Evolutionary conservation across 495 filamentous ascomycete species (phyloP), one percentile per base, ranked within the genome.

Genomic region (Tuber indicum): DNA sequence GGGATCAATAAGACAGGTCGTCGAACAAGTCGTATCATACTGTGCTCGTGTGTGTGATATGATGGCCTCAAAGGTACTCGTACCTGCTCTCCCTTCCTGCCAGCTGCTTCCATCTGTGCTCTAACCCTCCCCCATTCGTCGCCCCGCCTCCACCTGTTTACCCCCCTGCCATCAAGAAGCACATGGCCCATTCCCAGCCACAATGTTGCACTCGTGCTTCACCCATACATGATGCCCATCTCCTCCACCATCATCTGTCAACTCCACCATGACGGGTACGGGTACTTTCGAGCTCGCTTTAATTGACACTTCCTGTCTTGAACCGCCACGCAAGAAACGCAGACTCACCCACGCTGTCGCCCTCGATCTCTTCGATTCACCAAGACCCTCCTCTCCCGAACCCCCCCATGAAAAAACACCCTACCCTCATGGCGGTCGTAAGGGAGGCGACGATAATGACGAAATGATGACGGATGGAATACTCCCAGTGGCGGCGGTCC

Each of bases 241-340:
- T 39, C 74, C n/a, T 26, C 70, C 21, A 66, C 41, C 75, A 17
- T 14, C 71, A 73, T 26, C 49, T 46, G 41, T 69, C 14, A 39
- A 49, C 69, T 41, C 26, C 32, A 74, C 45, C 75, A 66, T 62
- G 58, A 36, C 58, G 16, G 58, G 58, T 26, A 36, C 58, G 16
- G 58, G 58, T 26, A 36, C 26, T 36, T 66, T 66, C 58, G 58
- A 66, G 58, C 58, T 66, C 58, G 58, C 58, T 36, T 32, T 66
- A 8, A 66, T n/a, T 41, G 41, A 78, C n/a, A 80, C 79, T 71
- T 80, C 74, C 74, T 72, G 74, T 46, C 74, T 80, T 39, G 73
- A 80, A 70, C 78, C 78, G 43, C 78, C 78, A 4, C 77, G 76
- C 74, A 80, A 80, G 70, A 80, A 80, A 72, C 72, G 78, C 36